A percentile compares a stretch with the other conserved stretches of the same genome.
Evolutionary conservation across 2,329 filamentous ascomycete species (phyloP).

Genomic region (Ceratocystis harringtonii): DNA sequence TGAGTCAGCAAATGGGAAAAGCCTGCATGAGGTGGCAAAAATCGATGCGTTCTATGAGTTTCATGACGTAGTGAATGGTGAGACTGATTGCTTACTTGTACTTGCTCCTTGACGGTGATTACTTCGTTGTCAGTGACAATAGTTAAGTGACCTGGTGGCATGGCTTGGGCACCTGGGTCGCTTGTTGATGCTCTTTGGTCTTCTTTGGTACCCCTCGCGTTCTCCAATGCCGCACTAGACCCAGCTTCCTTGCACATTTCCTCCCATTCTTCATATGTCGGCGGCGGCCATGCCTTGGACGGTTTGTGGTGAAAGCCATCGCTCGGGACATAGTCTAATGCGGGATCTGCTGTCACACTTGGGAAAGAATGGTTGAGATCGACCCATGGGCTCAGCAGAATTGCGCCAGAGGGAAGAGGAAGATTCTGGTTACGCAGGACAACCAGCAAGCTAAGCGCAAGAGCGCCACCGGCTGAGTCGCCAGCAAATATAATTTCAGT

Average conservation of each 20-base stretch:
- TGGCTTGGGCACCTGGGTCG: background rate
- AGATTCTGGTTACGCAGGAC: slow-evolving; percentile 68
- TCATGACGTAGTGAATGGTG: background rate
- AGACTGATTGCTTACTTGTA: slow-evolving; percentile 45
- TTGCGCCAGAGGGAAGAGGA: slow-evolving; percentile 73
- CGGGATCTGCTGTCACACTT: slow-evolving; percentile 58
- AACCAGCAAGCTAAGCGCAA: slow-evolving; percentile 69
- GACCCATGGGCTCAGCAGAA: slow-evolving; percentile 89
- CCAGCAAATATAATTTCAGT: slow-evolving; percentile 75
- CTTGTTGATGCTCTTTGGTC: slow-evolving; percentile 9
- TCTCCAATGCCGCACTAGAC: slow-evolving; percentile 23
- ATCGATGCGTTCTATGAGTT: background rate
- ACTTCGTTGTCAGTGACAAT: slow-evolving; percentile 56
- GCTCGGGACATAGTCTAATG: slow-evolving; percentile 74
- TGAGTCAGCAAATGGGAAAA: slow-evolving; percentile 18
- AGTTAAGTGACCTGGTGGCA: slow-evolving; percentile 21
- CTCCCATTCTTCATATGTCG: slow-evolving; percentile 59
- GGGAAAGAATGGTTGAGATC: slow-evolving; percentile 93
- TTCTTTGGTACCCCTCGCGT: background rate
- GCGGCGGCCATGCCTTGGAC: slow-evolving; percentile 81
- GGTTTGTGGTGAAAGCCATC: slow-evolving; percentile 84
- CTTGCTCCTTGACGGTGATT: slow-evolving; percentile 73
- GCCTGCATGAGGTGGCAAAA: background rate
- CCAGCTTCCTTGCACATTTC: slow-evolving; percentile 35
- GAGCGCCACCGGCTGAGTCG: slow-evolving; percentile 85